A percentile compares a stretch with the other conserved stretches of the same genome.
phyloP scores from a whole-genome alignment of 2,329 filamentous ascomycete genomes.

The Xylaria hypoxylon region DNA sequence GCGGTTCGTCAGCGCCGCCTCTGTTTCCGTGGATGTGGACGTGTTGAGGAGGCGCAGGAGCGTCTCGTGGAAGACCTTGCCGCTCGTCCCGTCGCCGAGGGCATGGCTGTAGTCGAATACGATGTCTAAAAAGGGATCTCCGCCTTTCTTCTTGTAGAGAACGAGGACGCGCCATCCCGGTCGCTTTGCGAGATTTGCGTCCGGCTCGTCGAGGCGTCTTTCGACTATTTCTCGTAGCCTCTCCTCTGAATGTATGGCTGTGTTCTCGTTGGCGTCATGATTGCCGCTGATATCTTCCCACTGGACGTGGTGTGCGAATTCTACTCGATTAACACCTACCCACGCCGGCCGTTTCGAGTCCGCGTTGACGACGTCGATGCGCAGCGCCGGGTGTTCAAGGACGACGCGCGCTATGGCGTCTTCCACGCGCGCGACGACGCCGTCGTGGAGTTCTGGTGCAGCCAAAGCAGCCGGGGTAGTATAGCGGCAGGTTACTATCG shows the following conservation, averaged over 20 bases:
- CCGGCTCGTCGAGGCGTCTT: constrained; percentile 38
- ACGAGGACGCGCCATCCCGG: constrained; percentile 43
- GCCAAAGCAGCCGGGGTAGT: constrained; percentile 35
- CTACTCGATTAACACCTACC: constrained; percentile 36
- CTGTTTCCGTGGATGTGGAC: constrained; percentile 40
- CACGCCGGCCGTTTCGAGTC: constrained; percentile 39
- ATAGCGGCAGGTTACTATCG: constrained; percentile 42
- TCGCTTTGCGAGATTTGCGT: constrained; percentile 19
- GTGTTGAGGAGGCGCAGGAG: constrained; percentile 49
- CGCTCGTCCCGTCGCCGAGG: constrained; percentile 41
- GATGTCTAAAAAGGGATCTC: constrained; percentile 33
- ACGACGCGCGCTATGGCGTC: constrained; percentile 37
- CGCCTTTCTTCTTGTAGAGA: constrained; percentile 7
- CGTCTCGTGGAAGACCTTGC: constrained; percentile 43
- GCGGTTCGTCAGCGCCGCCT: constrained; percentile 43
- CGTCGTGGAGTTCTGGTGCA: constrained; percentile 11
- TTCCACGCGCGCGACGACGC: constrained; percentile 33
- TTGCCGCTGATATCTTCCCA: constrained; percentile 34
- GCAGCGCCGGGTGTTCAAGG: constrained; percentile 40
- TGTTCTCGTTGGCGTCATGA: not conserved
- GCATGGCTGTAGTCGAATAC: constrained; percentile 42
- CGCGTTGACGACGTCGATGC: constrained; percentile 37
- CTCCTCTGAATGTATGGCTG: constrained; percentile 15
- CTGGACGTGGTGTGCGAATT: constrained; percentile 40
- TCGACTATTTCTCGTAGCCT: constrained; percentile 17